Percentiles rank a stretch among this genome's conserved stretches.
Conservation (phyloP, 169 alveolate species). For the Eimeria tenella region DNA sequence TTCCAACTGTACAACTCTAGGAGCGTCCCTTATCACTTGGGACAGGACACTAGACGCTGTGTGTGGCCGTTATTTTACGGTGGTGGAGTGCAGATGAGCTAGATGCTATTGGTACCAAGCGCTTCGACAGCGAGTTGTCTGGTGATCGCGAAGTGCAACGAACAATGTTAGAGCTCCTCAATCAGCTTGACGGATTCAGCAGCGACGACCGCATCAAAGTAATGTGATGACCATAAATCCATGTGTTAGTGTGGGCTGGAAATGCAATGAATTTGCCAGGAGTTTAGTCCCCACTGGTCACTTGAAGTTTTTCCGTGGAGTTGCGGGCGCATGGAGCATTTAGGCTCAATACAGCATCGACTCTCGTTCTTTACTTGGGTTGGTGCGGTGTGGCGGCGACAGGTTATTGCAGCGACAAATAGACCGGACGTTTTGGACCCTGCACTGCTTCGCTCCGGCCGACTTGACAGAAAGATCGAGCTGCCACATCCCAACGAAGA, state of each 20-base stretch:
- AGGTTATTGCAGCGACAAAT: constrained; percentile 99
- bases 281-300: too few species aligned
- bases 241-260: too few species aligned
- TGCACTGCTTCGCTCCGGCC: constrained; percentile 99
- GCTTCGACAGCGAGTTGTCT: constrained; percentile 94
- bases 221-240: not conserved
- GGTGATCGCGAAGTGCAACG: constrained; percentile 99
- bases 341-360: too few species aligned
- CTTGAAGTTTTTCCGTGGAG: too few species aligned
- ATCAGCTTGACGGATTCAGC: constrained; percentile 97
- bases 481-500: constrained; percentile 99
- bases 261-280: too few species aligned
- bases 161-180: constrained; percentile 99
- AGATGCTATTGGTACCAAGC: constrained; percentile 97
- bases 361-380: too few species aligned
- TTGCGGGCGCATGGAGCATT: too few species aligned
- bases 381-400: not conserved
- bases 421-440: constrained; percentile 99
- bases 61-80: not conserved
- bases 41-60: too few species aligned
- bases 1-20: too few species aligned
- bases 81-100: constrained; percentile 92
- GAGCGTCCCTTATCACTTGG: too few species aligned
- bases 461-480: constrained; percentile 99
- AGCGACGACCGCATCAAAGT: constrained; percentile 94